Percentiles rank a stretch among this genome's conserved stretches.
phyloP scores from a whole-genome alignment of 2,329 filamentous ascomycete genomes.

The Fusarium sp. region DNA sequence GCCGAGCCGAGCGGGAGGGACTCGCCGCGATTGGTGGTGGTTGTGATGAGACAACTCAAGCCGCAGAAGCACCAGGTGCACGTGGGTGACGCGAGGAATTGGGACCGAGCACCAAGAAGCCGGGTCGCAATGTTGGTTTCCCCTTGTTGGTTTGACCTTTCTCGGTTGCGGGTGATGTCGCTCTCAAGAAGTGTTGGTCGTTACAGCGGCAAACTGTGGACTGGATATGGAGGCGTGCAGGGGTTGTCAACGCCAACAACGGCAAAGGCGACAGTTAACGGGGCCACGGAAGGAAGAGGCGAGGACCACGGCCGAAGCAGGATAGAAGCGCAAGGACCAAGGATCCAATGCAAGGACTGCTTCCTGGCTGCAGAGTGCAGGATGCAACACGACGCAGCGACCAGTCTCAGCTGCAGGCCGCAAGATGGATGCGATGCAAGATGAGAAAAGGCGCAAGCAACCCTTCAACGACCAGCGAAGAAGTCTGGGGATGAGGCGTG shows the following conservation, averaged over 20 bases:
- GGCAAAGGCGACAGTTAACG: neutral
- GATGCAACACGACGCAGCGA: constrained; percentile 22
- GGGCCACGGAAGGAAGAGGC: constrained; percentile 12
- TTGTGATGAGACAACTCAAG: constrained; percentile 41
- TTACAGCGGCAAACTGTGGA: neutral
- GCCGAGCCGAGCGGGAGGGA: constrained; percentile 42
- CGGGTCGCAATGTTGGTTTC: constrained; percentile 9
- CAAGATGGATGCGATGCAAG: constrained; percentile 35
- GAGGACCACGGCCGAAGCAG: constrained; percentile 10
- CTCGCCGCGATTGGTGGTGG: constrained; percentile 40
- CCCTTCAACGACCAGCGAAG: constrained; percentile 13
- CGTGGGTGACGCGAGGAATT: constrained; percentile 35
- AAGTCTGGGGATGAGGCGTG: neutral
- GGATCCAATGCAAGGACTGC: constrained; percentile 5
- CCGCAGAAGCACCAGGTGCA: constrained; percentile 41
- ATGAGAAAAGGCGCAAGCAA: constrained; percentile 25
- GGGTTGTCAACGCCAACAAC: neutral
- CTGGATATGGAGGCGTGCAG: neutral
- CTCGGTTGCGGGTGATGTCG: neutral
- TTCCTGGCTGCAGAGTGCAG: constrained; percentile 26
- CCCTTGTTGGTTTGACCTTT: constrained; percentile 12
- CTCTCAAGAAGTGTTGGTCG: neutral
- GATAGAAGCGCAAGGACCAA: constrained; percentile 15
- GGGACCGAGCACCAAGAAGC: constrained; percentile 20
- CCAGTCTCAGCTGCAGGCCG: constrained; percentile 32